Conservation (phyloP, 306 rosid genomes). For the Cucurbita argyrosperma region DNA sequence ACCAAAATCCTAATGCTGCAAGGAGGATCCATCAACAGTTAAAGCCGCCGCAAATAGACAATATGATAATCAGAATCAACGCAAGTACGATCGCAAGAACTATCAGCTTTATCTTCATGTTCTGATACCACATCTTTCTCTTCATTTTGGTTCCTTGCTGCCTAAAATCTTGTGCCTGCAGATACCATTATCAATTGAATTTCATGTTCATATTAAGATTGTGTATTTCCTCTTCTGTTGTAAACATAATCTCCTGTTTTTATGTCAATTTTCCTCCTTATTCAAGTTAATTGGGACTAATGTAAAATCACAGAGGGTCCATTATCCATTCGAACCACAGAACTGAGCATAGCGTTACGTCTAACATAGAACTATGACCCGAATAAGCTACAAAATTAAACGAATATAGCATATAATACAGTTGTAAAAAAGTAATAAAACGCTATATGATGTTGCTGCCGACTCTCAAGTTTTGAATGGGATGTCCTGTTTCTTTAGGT, state of each 20-base stretch:
- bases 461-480: background rate
- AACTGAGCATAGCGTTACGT: background rate
- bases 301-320: background rate
- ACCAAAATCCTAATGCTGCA: background rate
- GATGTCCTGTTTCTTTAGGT: background rate
- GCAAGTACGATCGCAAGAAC: constrained; percentile 62
- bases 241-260: background rate
- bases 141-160: constrained; percentile 84
- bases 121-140: constrained; percentile 91
- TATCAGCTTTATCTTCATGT: constrained; percentile 80
- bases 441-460: background rate
- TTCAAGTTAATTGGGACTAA: too few relatives aligned
- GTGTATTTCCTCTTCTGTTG: background rate
- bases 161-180: constrained; percentile 86
- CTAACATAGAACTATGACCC: background rate
- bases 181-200: constrained; percentile 1
- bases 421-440: background rate
- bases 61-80: constrained; percentile 56
- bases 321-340: background rate
- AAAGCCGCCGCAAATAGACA: constrained; percentile 66
- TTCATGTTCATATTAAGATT: background rate
- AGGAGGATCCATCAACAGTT: constrained; percentile 29
- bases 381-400: background rate
- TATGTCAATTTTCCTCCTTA: background rate
- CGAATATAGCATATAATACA: background rate